Percentiles rank a stretch among this genome's conserved stretches.
phyloP scores from a whole-genome alignment of 805 yeast genomes.

The Diddensiella transvaalensis region DNA sequence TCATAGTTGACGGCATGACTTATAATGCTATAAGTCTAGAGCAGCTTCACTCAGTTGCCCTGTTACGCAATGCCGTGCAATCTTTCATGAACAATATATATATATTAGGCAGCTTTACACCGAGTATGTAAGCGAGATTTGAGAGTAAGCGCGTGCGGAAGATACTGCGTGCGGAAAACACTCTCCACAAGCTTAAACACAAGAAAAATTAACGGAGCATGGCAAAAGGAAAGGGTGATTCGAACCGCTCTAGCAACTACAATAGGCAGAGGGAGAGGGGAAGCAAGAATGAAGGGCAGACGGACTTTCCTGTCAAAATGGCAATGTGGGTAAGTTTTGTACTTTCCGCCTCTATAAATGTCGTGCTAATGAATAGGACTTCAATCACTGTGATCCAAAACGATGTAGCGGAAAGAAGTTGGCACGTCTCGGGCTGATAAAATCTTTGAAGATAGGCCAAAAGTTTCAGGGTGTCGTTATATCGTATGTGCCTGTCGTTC shows the following conservation, averaged over 20 bases:
- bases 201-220: no score
- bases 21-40: no score
- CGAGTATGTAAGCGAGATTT: no score
- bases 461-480: slow-evolving; percentile 88
- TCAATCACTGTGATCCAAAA: slow-evolving; percentile 97
- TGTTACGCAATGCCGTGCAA: no score
- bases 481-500: slow-evolving; percentile 45
- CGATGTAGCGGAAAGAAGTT: slow-evolving; percentile 94
- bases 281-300: slow-evolving; percentile 15
- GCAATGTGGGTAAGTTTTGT: slow-evolving; percentile 71
- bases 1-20: slow-evolving; percentile 10
- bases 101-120: no score
- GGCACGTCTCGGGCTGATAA: slow-evolving; percentile 81
- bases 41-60: no score
- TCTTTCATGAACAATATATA: no score
- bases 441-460: slow-evolving; percentile 81
- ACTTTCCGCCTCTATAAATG: neutral
- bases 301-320: slow-evolving; percentile 69
- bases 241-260: slow-evolving; percentile 3
- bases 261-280: slow-evolving; percentile 11
- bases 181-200: no score
- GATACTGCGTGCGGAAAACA: no score
- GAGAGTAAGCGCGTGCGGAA: no score
- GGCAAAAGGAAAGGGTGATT: slow-evolving; percentile 10
- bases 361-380: slow-evolving; percentile 51